Evolutionary conservation across 352 stramenopile species (phyloP).

Genomic region (Globisporangium paddicum): DNA sequence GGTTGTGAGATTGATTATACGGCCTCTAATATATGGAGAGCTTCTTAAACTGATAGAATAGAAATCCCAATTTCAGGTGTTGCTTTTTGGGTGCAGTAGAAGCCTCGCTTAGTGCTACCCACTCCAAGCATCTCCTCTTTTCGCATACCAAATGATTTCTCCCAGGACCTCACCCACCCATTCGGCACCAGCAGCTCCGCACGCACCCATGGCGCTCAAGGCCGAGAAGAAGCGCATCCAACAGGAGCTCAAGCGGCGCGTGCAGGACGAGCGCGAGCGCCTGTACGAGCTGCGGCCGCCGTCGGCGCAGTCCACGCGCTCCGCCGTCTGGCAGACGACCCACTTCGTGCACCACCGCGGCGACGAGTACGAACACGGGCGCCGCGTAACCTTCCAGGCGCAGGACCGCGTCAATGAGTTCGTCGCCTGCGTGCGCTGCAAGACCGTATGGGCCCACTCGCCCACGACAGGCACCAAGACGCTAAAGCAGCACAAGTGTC

Average conservation of each 20-base stretch:
- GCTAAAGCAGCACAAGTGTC: conserved; percentile 4
- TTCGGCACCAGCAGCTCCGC: too few relatives aligned
- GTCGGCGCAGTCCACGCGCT: neutral
- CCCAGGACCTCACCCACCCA: too few relatives aligned
- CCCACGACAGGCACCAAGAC: neutral
- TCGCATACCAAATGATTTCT: too few relatives aligned
- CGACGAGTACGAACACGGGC: neutral
- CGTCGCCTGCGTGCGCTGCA: conserved; percentile 1
- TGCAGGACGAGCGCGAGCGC: neutral
- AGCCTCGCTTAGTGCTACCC: too few relatives aligned
- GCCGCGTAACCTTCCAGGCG: neutral
- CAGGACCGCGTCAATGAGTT: neutral
- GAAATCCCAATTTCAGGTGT: too few relatives aligned
- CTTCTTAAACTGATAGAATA: too few relatives aligned
- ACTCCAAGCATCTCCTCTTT: too few relatives aligned
- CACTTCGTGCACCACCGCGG: neutral
- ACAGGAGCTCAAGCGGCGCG: neutral
- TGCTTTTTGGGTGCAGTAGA: too few relatives aligned
- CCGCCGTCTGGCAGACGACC: neutral
- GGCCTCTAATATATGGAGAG: too few relatives aligned
- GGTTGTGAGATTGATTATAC: too few relatives aligned
- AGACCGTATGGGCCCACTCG: neutral
- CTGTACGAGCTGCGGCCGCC: neutral
- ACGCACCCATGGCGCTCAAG: too few relatives aligned
- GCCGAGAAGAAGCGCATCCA: conserved; percentile 3